Evolutionary conservation across 2,329 filamentous ascomycete species (phyloP), one percentile per base, ranked within the genome.

Genomic region (Hypocrella siamensis): DNA sequence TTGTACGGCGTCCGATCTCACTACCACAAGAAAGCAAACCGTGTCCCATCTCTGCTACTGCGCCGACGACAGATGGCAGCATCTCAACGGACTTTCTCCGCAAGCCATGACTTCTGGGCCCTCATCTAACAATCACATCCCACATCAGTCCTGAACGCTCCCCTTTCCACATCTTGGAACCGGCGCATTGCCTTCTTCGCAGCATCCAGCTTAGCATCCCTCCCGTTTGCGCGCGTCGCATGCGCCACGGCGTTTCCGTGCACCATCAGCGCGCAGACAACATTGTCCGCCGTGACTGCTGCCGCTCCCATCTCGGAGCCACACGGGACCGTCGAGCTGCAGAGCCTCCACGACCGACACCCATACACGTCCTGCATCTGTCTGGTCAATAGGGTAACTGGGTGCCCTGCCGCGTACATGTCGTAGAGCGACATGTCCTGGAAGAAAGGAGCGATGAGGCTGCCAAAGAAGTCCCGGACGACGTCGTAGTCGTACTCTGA

Each of bases 401-500:
- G 88, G 42, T 96, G 86, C 21, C 80, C 80, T 44, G 79, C 83
- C 2, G 84, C 85, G 50, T 82, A 94, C 1, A 71, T 72, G 51
- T 96, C 85, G 52, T 93, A 94, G 25, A 90, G 66, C 3, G 65
- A 60, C 75, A 96, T 93, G 52, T 94, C 79, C 31, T 69, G 62
- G 49, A 96, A 96, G 56, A 75, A 93, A 3, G 74, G 75, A 35
- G 67, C 65, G 34, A 96, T 68, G 40, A 86, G 74, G 11, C 45
- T 49, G n/a, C 71, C 55, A 53, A 93, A 94, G 56, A 98, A 96
- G 1, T 49, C 48, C 39, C 79, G 71, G 1, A 96, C 79, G 14
- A 75, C 63, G 10, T 52, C 51, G 52, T 79, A 94, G 46, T 90
- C 60, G 55, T 88, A 96, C 28, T 67, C 62, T 0, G 82, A 79